phyloP scores from a whole-genome alignment of 2,329 filamentous ascomycete genomes.

The Cladophialophora yegresii region DNA sequence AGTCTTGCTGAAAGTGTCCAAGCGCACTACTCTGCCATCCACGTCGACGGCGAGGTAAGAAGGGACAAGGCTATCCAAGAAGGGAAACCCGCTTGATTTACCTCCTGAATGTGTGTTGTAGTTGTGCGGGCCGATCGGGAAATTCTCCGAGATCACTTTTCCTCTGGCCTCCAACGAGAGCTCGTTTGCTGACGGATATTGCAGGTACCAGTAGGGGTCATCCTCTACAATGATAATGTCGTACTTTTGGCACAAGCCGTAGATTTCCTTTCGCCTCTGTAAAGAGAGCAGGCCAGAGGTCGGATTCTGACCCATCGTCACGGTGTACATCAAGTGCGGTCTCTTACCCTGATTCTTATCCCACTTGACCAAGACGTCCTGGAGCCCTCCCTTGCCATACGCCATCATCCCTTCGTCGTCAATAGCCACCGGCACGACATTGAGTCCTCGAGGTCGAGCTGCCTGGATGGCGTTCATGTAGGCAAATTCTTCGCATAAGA shows the following conservation, averaged over 20 bases:
- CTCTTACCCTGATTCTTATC: slow-evolving; percentile 70
- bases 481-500: slow-evolving; percentile 77
- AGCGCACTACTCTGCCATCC: slow-evolving; percentile 81
- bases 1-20: slow-evolving; percentile 94
- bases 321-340: slow-evolving; percentile 85
- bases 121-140: slow-evolving; percentile 40
- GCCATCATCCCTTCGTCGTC: slow-evolving; percentile 80
- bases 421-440: slow-evolving; percentile 71
- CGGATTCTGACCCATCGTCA: slow-evolving; percentile 91
- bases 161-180: slow-evolving; percentile 41
- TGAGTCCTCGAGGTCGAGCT: slow-evolving; percentile 67
- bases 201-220: slow-evolving; percentile 94
- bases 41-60: slow-evolving; percentile 80
- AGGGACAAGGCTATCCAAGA: slow-evolving; percentile 79
- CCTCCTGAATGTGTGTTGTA: slow-evolving; percentile 44
- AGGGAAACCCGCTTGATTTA: slow-evolving; percentile 68
- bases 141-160: slow-evolving; percentile 38
- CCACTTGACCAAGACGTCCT: slow-evolving; percentile 81
- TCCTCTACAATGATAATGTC: slow-evolving; percentile 92
- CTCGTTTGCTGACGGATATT: slow-evolving; percentile 71
- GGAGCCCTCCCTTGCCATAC: slow-evolving; percentile 69
- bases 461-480: slow-evolving; percentile 77
- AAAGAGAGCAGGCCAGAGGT: slow-evolving; percentile 75
- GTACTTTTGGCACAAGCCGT: slow-evolving; percentile 76
- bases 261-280: slow-evolving; percentile 73